Conservation (phyloP, 768 basidiomycete genomes). For the Sarcodon aspratus region DNA sequence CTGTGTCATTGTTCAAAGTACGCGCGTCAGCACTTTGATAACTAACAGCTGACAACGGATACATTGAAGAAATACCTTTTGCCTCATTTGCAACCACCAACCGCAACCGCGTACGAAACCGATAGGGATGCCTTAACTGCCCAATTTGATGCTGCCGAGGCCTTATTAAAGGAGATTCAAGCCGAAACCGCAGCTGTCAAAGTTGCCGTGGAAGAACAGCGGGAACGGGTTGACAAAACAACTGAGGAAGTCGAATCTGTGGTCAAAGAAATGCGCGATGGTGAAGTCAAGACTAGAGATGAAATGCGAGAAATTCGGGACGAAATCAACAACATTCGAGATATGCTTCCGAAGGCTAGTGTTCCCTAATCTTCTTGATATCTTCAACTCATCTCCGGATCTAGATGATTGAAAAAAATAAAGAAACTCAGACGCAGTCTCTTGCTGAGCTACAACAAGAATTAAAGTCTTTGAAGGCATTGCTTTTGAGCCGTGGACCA, state of each 20-base stretch:
- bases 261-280: slow-evolving; percentile 66
- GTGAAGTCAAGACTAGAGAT: slow-evolving; percentile 68
- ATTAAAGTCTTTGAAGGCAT: slow-evolving; percentile 85
- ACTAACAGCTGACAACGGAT: slow-evolving; percentile 1
- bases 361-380: slow-evolving; percentile 1
- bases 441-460: slow-evolving; percentile 86
- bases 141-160: slow-evolving; percentile 85
- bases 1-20: slow-evolving; percentile 71
- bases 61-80: slow-evolving; percentile 72
- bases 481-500: slow-evolving; percentile 68
- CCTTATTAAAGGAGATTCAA: slow-evolving; percentile 71
- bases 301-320: slow-evolving; percentile 89
- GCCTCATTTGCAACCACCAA: slow-evolving; percentile 85
- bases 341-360: slow-evolving; percentile 85
- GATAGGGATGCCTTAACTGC: slow-evolving; percentile 77
- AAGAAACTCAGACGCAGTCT: slow-evolving; percentile 74
- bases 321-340: slow-evolving; percentile 81
- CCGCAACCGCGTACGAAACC: slow-evolving; percentile 78
- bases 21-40: slow-evolving; percentile 6
- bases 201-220: slow-evolving; percentile 66
- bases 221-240: slow-evolving; percentile 56
- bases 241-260: slow-evolving; percentile 63
- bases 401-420: slow-evolving; percentile 93
- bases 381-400: slow-evolving; percentile 1
- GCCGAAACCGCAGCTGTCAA: slow-evolving; percentile 64